These are phyloP conservation scores for Trypanosoma cruzi DNA, from an alignment of 208 protist species.

Conservation along the genomic window DNA sequence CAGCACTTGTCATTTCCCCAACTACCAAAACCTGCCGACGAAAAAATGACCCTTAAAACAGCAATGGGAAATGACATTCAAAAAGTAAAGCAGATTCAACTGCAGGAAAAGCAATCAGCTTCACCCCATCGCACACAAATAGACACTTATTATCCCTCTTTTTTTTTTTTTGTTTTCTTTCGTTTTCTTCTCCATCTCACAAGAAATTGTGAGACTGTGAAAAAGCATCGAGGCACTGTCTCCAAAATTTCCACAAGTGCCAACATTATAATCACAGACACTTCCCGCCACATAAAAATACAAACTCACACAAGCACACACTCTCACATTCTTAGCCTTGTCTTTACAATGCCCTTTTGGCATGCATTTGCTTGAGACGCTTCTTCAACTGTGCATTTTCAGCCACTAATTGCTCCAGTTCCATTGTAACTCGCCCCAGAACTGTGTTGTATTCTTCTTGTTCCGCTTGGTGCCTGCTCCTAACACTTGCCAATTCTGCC, in stretches of 20 bases:
- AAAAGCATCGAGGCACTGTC: no score
- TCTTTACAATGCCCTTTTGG: constrained; percentile 5
- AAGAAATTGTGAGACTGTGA: no score
- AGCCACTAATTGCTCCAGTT: constrained; percentile 65
- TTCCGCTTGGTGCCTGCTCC: constrained; percentile 21
- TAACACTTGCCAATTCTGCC: constrained; percentile 4
- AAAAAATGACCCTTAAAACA: neutral
- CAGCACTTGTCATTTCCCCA: constrained; percentile 16
- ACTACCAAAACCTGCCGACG: neutral
- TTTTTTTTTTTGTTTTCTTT: neutral
- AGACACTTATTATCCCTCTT: neutral
- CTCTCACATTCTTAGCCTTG: no score
- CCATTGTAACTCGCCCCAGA: constrained; percentile 48
- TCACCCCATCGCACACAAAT: neutral
- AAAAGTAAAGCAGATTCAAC: neutral
- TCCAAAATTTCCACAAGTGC: no score
- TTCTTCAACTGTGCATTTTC: constrained; percentile 71
- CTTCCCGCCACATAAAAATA: no score
- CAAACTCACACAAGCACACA: no score
- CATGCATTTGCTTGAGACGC: constrained; percentile 12
- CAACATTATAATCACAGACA: no score
- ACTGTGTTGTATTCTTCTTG: constrained; percentile 64
- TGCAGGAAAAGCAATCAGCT: neutral
- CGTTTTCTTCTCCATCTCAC: no score
- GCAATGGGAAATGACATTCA: constrained; percentile 8